Evolutionary conservation across 345 rosid species (phyloP).

Genomic region (Diplotaxis tenuifolia): DNA sequence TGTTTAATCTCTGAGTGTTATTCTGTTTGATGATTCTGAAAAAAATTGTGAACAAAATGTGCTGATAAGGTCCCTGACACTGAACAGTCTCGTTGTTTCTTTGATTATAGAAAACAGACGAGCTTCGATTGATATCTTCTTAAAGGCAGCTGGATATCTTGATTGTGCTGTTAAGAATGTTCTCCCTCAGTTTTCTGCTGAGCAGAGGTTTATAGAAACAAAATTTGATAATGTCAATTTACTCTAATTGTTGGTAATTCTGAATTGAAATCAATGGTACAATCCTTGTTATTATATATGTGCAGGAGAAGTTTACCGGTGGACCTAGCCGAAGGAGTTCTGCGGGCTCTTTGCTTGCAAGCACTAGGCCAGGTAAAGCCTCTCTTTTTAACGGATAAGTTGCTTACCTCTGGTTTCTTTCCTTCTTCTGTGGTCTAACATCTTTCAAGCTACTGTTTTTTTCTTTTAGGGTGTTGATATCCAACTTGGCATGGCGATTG

Average conservation of each 20-base stretch:
- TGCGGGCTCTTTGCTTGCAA: slow-evolving; percentile 88
- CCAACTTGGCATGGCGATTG: slow-evolving; percentile 99
- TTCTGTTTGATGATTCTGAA: neutral
- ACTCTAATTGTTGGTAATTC: neutral
- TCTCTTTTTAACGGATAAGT: slow-evolving; percentile 22
- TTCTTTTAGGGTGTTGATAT: slow-evolving; percentile 75
- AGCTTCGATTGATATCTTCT: slow-evolving; percentile 81
- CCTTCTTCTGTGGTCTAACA: slow-evolving; percentile 10
- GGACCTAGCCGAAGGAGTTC: slow-evolving; percentile 90
- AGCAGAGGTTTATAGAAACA: slow-evolving; percentile 57
- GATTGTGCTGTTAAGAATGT: slow-evolving; percentile 91
- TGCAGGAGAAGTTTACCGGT: slow-evolving; percentile 88
- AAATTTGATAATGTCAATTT: neutral
- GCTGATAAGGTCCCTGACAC: neutral
- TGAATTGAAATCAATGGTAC: neutral
- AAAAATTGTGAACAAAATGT: neutral
- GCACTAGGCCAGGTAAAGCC: slow-evolving; percentile 85
- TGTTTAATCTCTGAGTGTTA: neutral
- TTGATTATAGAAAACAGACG: slow-evolving; percentile 69
- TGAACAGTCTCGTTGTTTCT: slow-evolving; percentile 3
- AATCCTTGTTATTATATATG: slow-evolving; percentile 12
- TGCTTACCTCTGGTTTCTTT: neutral
- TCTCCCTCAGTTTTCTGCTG: slow-evolving; percentile 79
- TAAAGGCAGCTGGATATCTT: slow-evolving; percentile 95
- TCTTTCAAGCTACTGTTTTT: slow-evolving; percentile 17